phyloP scores from a whole-genome alignment of 805 yeast species.

The Ogataea methylovora region DNA sequence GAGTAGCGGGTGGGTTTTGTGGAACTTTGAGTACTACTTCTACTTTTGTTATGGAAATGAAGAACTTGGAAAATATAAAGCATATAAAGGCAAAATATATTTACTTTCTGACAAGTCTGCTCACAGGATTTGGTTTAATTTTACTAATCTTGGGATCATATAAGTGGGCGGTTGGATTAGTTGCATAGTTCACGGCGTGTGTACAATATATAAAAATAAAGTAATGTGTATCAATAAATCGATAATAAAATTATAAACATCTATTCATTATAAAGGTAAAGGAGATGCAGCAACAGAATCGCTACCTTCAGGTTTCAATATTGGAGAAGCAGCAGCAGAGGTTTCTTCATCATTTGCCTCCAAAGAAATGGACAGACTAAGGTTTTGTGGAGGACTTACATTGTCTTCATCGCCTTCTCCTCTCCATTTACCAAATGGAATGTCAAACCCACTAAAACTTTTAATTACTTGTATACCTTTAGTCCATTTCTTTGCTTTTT shows the following conservation, averaged over 20 bases:
- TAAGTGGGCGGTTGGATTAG: constrained; percentile 55
- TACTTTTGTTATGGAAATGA: constrained; percentile 68
- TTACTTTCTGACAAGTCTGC: constrained; percentile 46
- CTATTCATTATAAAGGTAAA: too few relatives aligned
- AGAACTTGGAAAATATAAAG: constrained; percentile 8
- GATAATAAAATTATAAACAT: too few relatives aligned
- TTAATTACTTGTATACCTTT: constrained; percentile 9
- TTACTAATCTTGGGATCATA: constrained; percentile 65
- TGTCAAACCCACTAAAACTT: constrained; percentile 21
- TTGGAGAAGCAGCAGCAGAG: neutral
- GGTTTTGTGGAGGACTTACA: neutral
- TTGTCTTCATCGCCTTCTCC: neutral
- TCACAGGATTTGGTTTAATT: constrained; percentile 37
- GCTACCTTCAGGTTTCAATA: neutral
- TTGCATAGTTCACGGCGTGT: neutral
- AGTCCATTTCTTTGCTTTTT: constrained; percentile 10
- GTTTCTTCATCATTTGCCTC: neutral
- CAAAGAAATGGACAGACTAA: too few relatives aligned
- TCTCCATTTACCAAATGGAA: constrained; percentile 16
- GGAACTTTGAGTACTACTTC: constrained; percentile 44
- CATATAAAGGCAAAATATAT: constrained; percentile 27
- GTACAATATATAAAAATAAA: neutral
- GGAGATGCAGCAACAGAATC: neutral
- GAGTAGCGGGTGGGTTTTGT: constrained; percentile 20
- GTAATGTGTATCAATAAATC: too few relatives aligned